Evolutionary conservation across 2,329 filamentous ascomycete genomes (phyloP).

Genomic region (Emmonsiellopsis sp.): DNA sequence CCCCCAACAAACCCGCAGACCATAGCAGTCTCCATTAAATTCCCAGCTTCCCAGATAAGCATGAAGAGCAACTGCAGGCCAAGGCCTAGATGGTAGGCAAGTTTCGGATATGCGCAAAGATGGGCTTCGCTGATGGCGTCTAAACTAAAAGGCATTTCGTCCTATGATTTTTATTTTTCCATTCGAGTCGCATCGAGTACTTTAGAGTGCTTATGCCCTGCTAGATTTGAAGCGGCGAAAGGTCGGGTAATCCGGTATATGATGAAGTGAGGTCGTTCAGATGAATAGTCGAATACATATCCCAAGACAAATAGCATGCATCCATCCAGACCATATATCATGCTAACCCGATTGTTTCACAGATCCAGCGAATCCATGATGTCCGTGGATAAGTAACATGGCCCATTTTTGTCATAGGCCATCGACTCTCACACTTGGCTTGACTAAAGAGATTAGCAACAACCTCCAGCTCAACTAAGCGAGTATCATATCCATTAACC

Average conservation of each 20-base stretch:
- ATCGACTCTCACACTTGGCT: no score
- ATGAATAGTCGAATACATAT: no score
- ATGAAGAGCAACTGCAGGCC: conserved; percentile 24
- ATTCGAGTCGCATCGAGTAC: no score
- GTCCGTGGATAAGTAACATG: conserved; percentile 27
- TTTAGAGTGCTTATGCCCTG: no score
- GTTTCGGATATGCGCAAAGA: conserved; percentile 40
- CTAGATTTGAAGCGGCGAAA: no score
- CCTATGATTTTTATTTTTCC: not conserved
- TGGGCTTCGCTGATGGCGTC: conserved; percentile 39
- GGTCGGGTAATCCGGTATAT: no score
- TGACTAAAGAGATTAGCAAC: no score
- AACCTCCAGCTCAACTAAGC: no score
- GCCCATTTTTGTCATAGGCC: not conserved
- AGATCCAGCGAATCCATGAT: conserved; percentile 17
- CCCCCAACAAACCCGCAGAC: not conserved
- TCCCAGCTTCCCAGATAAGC: conserved; percentile 20
- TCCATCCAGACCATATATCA: no score
- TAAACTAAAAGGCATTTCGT: conserved; percentile 21
- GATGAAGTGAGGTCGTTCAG: no score
- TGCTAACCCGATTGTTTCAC: not conserved
- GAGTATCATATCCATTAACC: no score
- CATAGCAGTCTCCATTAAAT: conserved; percentile 7
- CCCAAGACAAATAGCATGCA: no score
- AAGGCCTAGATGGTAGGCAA: conserved; percentile 38